Evolutionary conservation across 495 filamentous ascomycete genomes (phyloP).

Genomic region (Penicillium egyptiacum): DNA sequence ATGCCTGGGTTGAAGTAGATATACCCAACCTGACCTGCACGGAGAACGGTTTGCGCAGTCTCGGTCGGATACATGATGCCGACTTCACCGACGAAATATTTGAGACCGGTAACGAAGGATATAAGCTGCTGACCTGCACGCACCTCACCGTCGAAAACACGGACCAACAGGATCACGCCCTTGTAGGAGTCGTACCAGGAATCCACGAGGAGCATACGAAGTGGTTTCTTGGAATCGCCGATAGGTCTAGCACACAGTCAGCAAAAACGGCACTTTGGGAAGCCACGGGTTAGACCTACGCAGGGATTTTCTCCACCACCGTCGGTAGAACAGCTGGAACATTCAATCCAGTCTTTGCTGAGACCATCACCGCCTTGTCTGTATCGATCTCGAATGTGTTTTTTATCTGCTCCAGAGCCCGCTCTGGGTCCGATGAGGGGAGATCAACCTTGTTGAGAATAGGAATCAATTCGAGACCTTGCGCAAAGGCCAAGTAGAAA

Average conservation of each 20-base stretch:
- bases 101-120: conserved; percentile 81
- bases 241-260: conserved; percentile 52
- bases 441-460: conserved; percentile 97
- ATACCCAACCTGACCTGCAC: conserved; percentile 94
- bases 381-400: conserved; percentile 86
- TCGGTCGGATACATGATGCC: conserved; percentile 95
- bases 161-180: conserved; percentile 87
- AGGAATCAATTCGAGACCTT: conserved; percentile 81
- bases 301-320: conserved; percentile 81
- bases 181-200: conserved; percentile 97
- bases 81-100: conserved; percentile 92
- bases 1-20: conserved; percentile 97
- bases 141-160: conserved; percentile 86
- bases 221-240: conserved; percentile 67
- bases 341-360: conserved; percentile 90
- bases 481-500: conserved; percentile 94
- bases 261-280: conserved; percentile 1
- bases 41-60: conserved; percentile 72
- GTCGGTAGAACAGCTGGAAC: conserved; percentile 76
- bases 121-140: conserved; percentile 77
- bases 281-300: conserved; percentile 39
- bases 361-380: conserved; percentile 76
- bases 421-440: conserved; percentile 76
- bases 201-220: conserved; percentile 88
- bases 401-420: conserved; percentile 82